A percentile compares a stretch with the other conserved stretches of the same genome.
Conservation (phyloP, 2,329 filamentous ascomycete species). For the Onygena corvina region DNA sequence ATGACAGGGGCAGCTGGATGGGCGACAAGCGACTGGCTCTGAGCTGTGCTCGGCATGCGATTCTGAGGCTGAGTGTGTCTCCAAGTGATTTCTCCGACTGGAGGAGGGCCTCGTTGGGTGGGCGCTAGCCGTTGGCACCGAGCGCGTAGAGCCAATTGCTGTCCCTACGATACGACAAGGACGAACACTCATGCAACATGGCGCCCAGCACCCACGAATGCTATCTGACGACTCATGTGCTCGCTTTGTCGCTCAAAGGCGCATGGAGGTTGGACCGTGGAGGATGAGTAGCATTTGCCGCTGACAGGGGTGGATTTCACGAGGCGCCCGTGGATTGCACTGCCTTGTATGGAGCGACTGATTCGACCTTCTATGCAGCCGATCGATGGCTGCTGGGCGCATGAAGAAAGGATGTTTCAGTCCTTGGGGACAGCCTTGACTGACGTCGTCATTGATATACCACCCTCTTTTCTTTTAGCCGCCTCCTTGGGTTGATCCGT, state of each 20-base stretch:
- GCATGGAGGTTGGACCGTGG: too few species aligned
- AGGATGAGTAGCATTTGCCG: too few species aligned
- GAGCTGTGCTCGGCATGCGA: not conserved
- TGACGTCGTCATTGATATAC: too few species aligned
- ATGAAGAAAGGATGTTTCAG: too few species aligned
- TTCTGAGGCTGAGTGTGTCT: not conserved
- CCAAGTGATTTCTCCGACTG: not conserved
- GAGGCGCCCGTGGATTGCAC: not conserved
- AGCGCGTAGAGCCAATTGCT: not conserved
- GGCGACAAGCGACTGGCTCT: not conserved
- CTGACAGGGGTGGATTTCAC: not conserved
- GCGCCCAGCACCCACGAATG: too few species aligned
- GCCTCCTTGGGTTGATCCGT: too few species aligned
- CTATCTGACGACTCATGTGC: too few species aligned
- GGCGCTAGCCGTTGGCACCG: not conserved
- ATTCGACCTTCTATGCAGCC: too few species aligned
- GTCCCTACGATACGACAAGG: not conserved
- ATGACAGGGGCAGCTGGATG: not conserved
- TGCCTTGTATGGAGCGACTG: not conserved
- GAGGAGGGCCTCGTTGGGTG: not conserved
- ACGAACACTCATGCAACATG: not conserved
- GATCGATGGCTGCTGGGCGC: too few species aligned
- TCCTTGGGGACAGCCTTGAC: too few species aligned
- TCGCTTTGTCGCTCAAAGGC: too few species aligned
- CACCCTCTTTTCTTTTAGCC: too few species aligned